phyloP scores from a whole-genome alignment of 2,329 filamentous ascomycete genomes.

The Fusarium chaquense region DNA sequence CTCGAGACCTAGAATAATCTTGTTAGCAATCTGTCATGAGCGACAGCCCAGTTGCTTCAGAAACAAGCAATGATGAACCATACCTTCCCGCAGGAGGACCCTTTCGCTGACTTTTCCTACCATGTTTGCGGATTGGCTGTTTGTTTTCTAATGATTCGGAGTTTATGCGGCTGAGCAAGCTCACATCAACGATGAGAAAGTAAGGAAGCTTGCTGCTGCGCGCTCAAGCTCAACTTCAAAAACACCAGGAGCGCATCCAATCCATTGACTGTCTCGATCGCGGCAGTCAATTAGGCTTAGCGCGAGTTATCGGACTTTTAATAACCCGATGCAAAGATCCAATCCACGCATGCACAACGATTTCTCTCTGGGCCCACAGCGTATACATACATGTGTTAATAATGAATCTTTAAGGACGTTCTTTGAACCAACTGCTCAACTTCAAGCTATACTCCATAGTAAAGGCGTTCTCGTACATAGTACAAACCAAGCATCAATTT shows the following conservation, averaged over 20 bases:
- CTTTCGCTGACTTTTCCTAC: conserved; percentile 75
- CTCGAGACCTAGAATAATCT: conserved; percentile 76
- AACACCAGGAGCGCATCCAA: conserved; percentile 46
- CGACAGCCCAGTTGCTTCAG: conserved; percentile 14
- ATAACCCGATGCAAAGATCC: conserved; percentile 29
- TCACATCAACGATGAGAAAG: conserved; percentile 42
- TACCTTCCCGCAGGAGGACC: conserved; percentile 72
- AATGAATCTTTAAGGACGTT: not conserved
- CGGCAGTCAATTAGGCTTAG: conserved; percentile 37
- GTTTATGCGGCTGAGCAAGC: conserved; percentile 25
- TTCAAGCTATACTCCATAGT: not conserved
- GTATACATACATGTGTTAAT: not conserved
- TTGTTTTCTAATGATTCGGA: conserved; percentile 29
- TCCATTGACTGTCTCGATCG: conserved; percentile 40
- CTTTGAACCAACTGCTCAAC: not conserved
- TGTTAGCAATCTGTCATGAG: conserved; percentile 44
- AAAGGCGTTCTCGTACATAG: not conserved
- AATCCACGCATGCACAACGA: not conserved
- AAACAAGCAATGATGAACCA: conserved; percentile 22
- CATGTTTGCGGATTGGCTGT: conserved; percentile 56
- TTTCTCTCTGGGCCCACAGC: not conserved
- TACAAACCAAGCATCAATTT: not conserved
- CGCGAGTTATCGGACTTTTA: conserved; percentile 8
- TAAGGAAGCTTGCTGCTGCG: conserved; percentile 31
- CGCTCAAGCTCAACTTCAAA: conserved; percentile 42